Base-by-base conservation (phyloP, 1,284 basidiomycete genomes). In the Moesziomyces parantarcticus region DNA sequence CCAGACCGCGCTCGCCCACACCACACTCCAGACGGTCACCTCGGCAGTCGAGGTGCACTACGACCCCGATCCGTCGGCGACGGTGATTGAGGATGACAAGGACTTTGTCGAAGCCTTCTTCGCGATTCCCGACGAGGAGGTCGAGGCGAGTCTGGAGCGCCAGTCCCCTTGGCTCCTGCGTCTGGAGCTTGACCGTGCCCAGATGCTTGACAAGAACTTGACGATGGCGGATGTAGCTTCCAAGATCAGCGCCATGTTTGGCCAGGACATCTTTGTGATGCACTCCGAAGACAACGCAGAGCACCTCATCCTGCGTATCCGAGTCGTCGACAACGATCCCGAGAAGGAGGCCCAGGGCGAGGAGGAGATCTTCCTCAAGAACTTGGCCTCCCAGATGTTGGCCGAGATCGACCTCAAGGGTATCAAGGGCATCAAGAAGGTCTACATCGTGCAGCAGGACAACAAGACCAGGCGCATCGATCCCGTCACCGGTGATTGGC, bases 71-170 rank as follows among this genome's bases (percentile, higher is more conserved):
- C 92, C 94, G 23, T 90, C 88, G 20, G 89, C 91, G 0, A 99
- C 97, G 11, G 91, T 95, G 81, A 97, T 99, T 83, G 94, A 97
- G 76, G 96, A 98, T 81, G 97, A 99, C 85, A 87, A 89, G 50
- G 90, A 96, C 54, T 99, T 99, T 83, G 96, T 99, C 55, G 94
- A 98, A 80, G 94, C 95, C 0, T 98, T 98, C 92, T 99, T 99
- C 84, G 95, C 95, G 58, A 98, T 99, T 85, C 96, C 96, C 10
- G 97, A 99, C 81, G 94, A 97, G 81, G 93, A 97, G 61, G 92
- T 97, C 65, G 93, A 97, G 83, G 88, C 90, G 13, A 95, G 96
- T 79, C 86, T 97, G 1, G 92, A 95, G 77, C 87, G 93, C 0
- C 93, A 96, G 83, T 99, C 96, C 2, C 94, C 96, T 0, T 99